phyloP scores from a whole-genome alignment of 2,329 filamentous ascomycete genomes.

The Colletotrichum tamarilloi region DNA sequence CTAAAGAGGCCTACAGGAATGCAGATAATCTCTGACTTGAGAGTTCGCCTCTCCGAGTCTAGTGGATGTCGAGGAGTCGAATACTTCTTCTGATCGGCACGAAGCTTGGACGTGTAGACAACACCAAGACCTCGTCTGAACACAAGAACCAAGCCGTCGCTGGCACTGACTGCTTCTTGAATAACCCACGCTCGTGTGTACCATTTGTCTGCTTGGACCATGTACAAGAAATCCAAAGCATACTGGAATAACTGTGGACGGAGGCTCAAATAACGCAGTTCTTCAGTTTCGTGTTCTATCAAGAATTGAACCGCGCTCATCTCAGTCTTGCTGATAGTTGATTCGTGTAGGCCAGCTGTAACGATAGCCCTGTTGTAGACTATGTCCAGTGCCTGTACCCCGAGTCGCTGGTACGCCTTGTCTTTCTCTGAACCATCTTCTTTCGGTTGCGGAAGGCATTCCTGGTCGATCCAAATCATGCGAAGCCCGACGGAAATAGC shows the following conservation, averaged over 20 bases:
- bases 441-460: neutral
- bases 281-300: neutral
- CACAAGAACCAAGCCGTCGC: neutral
- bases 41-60: neutral
- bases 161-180: neutral
- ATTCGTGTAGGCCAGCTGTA: neutral
- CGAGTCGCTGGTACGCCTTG: neutral
- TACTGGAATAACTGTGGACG: neutral
- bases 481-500: neutral
- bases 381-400: neutral
- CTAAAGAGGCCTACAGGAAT: neutral
- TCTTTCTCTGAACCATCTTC: neutral
- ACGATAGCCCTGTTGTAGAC: neutral
- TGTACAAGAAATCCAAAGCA: neutral
- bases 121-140: neutral
- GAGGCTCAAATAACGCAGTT: neutral
- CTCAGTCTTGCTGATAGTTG: neutral
- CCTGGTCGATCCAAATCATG: neutral
- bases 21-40: neutral
- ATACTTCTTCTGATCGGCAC: neutral
- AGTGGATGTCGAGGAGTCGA: neutral
- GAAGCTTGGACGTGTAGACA: neutral
- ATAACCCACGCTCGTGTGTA: neutral
- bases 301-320: neutral
- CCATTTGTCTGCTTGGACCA: neutral